Evolutionary conservation across 495 filamentous ascomycete genomes (phyloP).

Genomic region (Rusavskia elegans): DNA sequence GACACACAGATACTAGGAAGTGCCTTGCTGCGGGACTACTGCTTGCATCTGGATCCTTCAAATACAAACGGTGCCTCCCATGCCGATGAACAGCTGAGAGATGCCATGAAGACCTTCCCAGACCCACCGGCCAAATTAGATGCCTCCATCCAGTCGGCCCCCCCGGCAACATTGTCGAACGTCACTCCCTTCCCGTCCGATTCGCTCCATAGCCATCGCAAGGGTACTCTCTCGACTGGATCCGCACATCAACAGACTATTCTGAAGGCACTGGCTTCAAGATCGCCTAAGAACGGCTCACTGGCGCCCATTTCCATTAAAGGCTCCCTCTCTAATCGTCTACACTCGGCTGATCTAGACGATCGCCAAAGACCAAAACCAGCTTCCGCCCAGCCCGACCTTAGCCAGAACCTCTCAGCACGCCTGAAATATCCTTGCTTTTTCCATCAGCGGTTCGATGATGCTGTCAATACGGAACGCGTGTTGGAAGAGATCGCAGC

Average conservation of each 20-base stretch:
- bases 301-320: constrained; percentile 29
- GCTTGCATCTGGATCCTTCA: constrained; percentile 15
- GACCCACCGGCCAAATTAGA: constrained; percentile 15
- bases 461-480: constrained; percentile 86
- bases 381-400: constrained; percentile 43
- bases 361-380: constrained; percentile 16
- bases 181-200: constrained; percentile 22
- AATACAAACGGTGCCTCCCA: constrained; percentile 14
- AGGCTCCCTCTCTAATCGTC: constrained; percentile 33
- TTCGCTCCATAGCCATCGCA: constrained; percentile 34
- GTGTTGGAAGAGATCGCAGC: constrained; percentile 82
- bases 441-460: constrained; percentile 92
- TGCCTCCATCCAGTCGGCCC: constrained; percentile 17
- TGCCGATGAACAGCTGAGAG: constrained; percentile 10
- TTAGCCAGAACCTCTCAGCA: constrained; percentile 38
- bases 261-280: constrained; percentile 72
- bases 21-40: constrained; percentile 17
- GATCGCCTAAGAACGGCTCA: constrained; percentile 43
- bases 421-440: constrained; percentile 80
- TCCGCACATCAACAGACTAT: constrained; percentile 63
- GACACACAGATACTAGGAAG: constrained; percentile 10
- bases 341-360: constrained; percentile 12
- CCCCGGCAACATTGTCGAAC: neutral
- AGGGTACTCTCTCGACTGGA: constrained; percentile 50
- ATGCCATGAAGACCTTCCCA: constrained; percentile 11